Evolutionary conservation across 2,329 filamentous ascomycete species (phyloP), one percentile per base, ranked within the genome.

Genomic region (Monosporascus sp.): DNA sequence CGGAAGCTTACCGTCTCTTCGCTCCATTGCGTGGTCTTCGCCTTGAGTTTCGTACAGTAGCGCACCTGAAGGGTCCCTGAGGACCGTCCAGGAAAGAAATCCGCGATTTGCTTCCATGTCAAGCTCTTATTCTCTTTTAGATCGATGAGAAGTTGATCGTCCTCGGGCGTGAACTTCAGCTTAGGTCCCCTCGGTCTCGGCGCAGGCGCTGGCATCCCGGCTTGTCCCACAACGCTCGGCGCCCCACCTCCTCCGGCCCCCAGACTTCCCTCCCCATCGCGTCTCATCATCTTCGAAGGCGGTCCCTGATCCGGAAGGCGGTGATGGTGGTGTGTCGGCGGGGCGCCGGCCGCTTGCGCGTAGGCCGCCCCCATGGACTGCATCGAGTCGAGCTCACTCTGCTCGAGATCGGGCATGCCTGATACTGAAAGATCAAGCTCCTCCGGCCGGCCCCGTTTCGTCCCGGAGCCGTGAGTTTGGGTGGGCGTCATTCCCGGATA

Each of bases 101-200:
- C 92, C 53, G 91, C 90, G 65, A 97, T 97, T 76, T 97, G 92
- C 73, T 96, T 96, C 92, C 92, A 97, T 5, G 92, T 96, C 67
- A 97, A 77, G 66, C 90, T 92, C 71, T 94, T 95, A 66, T 94
- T 92, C 72, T 97, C 92, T 71, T 97, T 97, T 57, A 97, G 76
- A 66, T 96, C 89, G 53, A 96, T 86, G 51, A 97, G 78, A 48
- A 96, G 75, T 61, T 89, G 86, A 70, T 97, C 92, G 68, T 97
- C 92, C 70, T 96, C 91, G 9, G 89, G 85, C 1, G 91, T 96
- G 67, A 97, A 97, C 72, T 96, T 96, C 62, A 96, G 78, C 73
- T 96, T 97, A 7, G 91, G 91, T 3, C 90, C 91, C 55, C 89
- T 84, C 9, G 92, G 92, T 62, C 88, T 78, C 50, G 87, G 82